Evolutionary conservation across 176 grass and related monocot species (phyloP).

Genomic region (Juncus effusus): DNA sequence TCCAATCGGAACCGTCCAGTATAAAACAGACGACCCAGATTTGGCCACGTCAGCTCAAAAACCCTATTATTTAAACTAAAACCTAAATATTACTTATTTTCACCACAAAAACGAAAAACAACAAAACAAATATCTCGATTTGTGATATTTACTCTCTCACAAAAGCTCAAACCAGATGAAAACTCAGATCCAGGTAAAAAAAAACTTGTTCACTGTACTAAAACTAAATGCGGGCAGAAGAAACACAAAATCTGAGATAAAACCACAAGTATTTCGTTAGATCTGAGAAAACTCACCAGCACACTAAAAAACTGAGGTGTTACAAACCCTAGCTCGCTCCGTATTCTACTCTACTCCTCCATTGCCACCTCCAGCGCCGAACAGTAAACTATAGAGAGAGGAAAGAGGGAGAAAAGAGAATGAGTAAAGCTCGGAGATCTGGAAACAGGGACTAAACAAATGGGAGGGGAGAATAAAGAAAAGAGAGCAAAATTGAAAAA

Average conservation of each 20-base stretch:
- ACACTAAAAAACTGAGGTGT: neutral
- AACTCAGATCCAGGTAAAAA: conserved; percentile 21
- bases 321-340: conserved; percentile 14
- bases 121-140: neutral
- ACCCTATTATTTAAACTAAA: neutral
- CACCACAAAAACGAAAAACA: conserved; percentile 5
- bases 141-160: neutral
- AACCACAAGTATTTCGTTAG: conserved; percentile 12
- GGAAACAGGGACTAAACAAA: neutral
- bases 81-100: neutral
- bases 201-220: neutral
- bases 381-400: neutral
- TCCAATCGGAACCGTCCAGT: neutral
- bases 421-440: conserved; percentile 26
- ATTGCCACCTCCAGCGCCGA: neutral
- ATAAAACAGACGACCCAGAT: conserved; percentile 3
- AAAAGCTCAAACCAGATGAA: conserved; percentile 4
- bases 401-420: neutral
- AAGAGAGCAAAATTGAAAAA: neutral
- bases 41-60: neutral
- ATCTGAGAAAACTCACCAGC: conserved; percentile 24
- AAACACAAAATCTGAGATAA: conserved; percentile 3
- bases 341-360: neutral
- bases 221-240: conserved; percentile 5
- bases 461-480: conserved; percentile 6